Evolutionary conservation across 2,329 filamentous ascomycete species (phyloP).

Genomic region (Sclerotinia subarctica): DNA sequence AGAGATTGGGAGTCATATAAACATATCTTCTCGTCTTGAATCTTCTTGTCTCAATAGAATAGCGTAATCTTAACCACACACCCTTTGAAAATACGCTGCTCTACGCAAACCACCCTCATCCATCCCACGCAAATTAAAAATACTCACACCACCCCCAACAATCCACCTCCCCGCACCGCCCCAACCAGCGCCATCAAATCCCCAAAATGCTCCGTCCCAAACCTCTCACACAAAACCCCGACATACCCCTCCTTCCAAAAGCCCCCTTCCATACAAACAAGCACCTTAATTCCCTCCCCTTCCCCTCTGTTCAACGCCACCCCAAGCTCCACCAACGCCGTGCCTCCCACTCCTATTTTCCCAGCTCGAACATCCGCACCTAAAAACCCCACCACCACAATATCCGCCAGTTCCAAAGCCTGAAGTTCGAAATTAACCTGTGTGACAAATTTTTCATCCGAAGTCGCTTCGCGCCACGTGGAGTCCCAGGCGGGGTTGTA

Average conservation of each 20-base stretch:
- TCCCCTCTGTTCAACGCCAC: conserved; percentile 44
- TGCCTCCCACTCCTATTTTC: conserved; percentile 59
- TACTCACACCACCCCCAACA: conserved; percentile 52
- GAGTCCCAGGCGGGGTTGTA: conserved; percentile 54
- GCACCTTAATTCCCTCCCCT: conserved; percentile 71
- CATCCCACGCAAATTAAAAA: conserved; percentile 45
- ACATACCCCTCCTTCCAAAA: conserved; percentile 62
- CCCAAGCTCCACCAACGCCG: conserved; percentile 49
- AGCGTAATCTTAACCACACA: neutral
- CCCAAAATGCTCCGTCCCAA: conserved; percentile 43
- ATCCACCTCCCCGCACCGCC: conserved; percentile 60
- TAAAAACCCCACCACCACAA: conserved; percentile 66
- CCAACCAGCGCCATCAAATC: conserved; percentile 45
- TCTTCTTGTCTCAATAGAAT: neutral
- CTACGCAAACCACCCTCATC: conserved; percentile 56
- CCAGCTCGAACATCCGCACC: conserved; percentile 64
- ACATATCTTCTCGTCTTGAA: neutral
- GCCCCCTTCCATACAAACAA: conserved; percentile 62
- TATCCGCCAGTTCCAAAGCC: conserved; percentile 50
- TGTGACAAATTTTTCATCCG: conserved; percentile 46
- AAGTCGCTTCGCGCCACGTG: conserved; percentile 50
- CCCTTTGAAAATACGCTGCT: conserved; percentile 76
- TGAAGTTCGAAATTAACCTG: conserved; percentile 62
- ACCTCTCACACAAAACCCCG: conserved; percentile 52
- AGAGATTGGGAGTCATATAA: neutral